These are phyloP conservation scores for Schizosaccharomyces japonicus DNA, from an alignment of 805 yeast genomes.

Conservation along the genomic window DNA sequence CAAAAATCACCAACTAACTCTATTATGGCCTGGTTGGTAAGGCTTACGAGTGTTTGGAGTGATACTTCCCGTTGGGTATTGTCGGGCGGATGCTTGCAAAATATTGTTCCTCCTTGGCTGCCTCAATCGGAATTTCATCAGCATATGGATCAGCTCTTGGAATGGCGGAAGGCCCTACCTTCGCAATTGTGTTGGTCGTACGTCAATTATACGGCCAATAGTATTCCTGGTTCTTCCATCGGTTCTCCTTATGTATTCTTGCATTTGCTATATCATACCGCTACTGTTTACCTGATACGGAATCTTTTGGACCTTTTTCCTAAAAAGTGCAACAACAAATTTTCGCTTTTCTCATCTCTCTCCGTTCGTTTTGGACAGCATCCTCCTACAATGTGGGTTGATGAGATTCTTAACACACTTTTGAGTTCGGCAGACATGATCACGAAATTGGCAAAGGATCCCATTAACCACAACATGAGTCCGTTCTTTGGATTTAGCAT, in stretches of 20 bases:
- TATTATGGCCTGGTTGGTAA: not conserved
- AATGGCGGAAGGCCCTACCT: not conserved
- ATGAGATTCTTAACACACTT: not conserved
- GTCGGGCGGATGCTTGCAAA: not conserved
- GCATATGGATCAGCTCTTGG: not conserved
- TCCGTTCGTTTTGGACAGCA: not conserved
- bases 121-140: not conserved
- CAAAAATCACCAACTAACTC: not conserved
- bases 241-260: not conserved
- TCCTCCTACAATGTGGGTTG: not conserved
- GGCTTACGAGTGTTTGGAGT: not conserved
- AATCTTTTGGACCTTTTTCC: not conserved
- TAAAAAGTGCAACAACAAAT: not conserved
- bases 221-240: not conserved
- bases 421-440: not conserved
- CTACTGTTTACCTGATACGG: not conserved
- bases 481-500: not conserved
- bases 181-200: not conserved
- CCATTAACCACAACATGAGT: not conserved
- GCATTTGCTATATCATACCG: not conserved
- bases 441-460: not conserved
- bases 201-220: not conserved
- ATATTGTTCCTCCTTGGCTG: conserved; percentile 1
- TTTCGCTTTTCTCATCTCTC: not conserved
- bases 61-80: not conserved